These are phyloP conservation scores for Selenicereus undatus DNA, from an alignment of 148 eudicot species.

Conservation along the genomic window DNA sequence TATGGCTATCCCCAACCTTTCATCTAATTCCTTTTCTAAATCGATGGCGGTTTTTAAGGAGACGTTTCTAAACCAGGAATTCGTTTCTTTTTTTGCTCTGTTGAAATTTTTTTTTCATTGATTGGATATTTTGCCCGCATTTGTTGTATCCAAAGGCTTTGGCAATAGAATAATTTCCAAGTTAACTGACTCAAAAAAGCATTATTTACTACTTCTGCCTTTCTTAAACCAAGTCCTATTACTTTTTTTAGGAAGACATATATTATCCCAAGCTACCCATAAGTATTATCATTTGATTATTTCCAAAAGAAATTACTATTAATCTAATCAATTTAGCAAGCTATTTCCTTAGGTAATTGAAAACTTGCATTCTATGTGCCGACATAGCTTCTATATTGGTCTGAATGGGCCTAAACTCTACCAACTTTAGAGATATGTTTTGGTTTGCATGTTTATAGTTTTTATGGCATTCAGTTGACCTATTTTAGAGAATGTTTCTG, in stretches of 20 bases:
- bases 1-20: not conserved
- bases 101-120: not conserved
- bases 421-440: not conserved
- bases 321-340: not conserved
- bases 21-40: not conserved
- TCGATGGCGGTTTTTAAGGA: not conserved
- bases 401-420: not conserved
- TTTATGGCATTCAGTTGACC: too few relatives aligned
- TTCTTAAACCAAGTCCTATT: not conserved
- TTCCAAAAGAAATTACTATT: not conserved
- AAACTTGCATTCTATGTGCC: not conserved
- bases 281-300: not conserved
- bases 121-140: not conserved
- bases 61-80: not conserved
- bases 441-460: not conserved
- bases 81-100: not conserved
- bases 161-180: not conserved
- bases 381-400: not conserved
- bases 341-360: too few relatives aligned
- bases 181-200: not conserved
- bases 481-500: too few relatives aligned
- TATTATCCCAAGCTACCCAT: not conserved
- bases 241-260: not conserved
- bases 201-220: not conserved
- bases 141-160: not conserved